phyloP scores from a whole-genome alignment of 2,329 filamentous ascomycete species.

The Camillea tinctor region DNA sequence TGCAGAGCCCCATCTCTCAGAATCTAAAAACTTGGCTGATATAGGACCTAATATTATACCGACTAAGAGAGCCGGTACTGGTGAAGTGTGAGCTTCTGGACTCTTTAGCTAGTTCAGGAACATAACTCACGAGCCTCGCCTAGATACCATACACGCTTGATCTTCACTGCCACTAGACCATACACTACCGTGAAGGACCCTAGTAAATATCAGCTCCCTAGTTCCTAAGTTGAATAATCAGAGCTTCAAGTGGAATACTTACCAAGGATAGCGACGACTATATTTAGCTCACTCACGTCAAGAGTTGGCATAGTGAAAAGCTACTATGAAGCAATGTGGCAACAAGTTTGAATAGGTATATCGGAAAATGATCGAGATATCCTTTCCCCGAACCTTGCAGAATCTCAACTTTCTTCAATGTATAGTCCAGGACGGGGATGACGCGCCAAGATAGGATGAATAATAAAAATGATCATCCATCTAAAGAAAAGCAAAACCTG shows the following conservation, averaged over 20 bases:
- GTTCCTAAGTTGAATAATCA: slow-evolving; percentile 19
- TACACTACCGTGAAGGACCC: slow-evolving; percentile 49
- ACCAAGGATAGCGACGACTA: slow-evolving; percentile 48
- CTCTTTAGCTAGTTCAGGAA: background rate
- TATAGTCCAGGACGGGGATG: background rate
- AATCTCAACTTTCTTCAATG: background rate
- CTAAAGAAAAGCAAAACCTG: background rate
- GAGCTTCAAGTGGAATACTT: slow-evolving; percentile 20
- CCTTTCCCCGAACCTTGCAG: slow-evolving; percentile 1
- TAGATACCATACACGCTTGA: slow-evolving; percentile 53
- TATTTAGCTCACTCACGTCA: slow-evolving; percentile 51
- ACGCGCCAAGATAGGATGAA: too few relatives aligned
- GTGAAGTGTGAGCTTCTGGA: background rate
- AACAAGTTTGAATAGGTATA: background rate
- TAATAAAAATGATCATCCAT: slow-evolving; percentile 11
- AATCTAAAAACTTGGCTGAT: slow-evolving; percentile 51
- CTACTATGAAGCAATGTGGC: background rate
- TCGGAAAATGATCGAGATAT: slow-evolving; percentile 1
- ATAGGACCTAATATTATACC: slow-evolving; percentile 56
- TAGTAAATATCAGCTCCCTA: slow-evolving; percentile 23
- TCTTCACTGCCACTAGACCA: slow-evolving; percentile 50
- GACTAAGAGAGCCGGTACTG: slow-evolving; percentile 54
- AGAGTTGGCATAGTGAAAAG: slow-evolving; percentile 42
- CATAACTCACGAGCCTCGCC: slow-evolving; percentile 49
- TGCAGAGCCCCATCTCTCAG: slow-evolving; percentile 39